Conservation (phyloP, 2,329 filamentous ascomycete genomes). For the Penicillium glabrum region DNA sequence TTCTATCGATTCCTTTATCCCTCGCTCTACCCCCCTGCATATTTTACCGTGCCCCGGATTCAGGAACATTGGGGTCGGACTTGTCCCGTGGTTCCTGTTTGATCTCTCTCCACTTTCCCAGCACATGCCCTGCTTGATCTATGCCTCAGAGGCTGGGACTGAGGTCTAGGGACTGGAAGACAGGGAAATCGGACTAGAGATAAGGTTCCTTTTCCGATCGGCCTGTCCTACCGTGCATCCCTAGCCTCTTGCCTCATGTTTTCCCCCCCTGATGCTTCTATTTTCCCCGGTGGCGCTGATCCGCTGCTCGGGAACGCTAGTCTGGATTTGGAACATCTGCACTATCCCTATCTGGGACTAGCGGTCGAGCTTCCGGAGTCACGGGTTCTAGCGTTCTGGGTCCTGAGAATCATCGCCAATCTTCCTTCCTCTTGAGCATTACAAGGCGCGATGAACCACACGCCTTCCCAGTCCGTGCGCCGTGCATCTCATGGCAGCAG, state of each 20-base stretch:
- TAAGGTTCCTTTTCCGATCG: not conserved
- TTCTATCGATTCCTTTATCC: not conserved
- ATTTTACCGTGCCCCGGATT: conserved; percentile 21
- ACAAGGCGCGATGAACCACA: conserved; percentile 35
- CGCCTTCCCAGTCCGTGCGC: conserved; percentile 33
- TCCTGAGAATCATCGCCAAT: conserved; percentile 23
- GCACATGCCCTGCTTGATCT: not conserved
- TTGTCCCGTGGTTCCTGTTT: conserved; percentile 19
- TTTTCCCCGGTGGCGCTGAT: conserved; percentile 28
- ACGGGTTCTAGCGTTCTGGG: conserved; percentile 32
- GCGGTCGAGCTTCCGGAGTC: conserved; percentile 34
- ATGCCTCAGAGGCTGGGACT: not conserved
- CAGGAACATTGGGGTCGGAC: conserved; percentile 19
- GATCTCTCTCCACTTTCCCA: conserved; percentile 13
- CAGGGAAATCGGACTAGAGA: not conserved
- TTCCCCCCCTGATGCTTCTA: conserved; percentile 2
- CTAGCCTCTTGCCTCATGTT: not conserved
- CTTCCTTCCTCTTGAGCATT: conserved; percentile 10
- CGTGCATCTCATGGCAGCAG: conserved; percentile 38
- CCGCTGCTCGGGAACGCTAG: conserved; percentile 39
- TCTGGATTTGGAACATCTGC: conserved; percentile 13
- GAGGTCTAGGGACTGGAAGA: not conserved
- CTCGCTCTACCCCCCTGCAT: conserved; percentile 4
- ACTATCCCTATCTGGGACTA: conserved; percentile 29
- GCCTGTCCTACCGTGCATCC: not conserved